phyloP scores from a whole-genome alignment of 2,329 filamentous ascomycete species.

The Colletotrichum paranaense region DNA sequence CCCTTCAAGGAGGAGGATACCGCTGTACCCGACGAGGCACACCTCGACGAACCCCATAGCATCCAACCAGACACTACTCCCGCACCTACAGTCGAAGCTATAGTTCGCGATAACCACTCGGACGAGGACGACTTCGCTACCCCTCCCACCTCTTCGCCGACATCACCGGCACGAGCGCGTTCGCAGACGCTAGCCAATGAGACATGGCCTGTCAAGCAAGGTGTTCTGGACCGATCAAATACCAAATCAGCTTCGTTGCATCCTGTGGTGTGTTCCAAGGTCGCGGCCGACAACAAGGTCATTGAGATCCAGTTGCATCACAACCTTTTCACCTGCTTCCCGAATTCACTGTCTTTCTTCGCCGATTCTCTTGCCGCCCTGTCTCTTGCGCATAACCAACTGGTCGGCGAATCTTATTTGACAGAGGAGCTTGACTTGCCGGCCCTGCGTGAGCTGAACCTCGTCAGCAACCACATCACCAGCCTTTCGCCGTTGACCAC shows the following conservation, averaged over 20 bases:
- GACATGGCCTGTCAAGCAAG: constrained; percentile 65
- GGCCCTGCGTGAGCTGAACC: constrained; percentile 79
- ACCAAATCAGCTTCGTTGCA: constrained; percentile 72
- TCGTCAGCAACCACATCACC: constrained; percentile 79
- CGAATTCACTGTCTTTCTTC: constrained; percentile 77
- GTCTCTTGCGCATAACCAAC: constrained; percentile 80
- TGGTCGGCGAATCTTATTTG: constrained; percentile 74
- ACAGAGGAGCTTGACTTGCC: constrained; percentile 75
- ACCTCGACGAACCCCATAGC: constrained; percentile 38
- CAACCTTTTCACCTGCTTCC: constrained; percentile 79
- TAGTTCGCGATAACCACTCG: constrained; percentile 58
- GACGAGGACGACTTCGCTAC: constrained; percentile 69
- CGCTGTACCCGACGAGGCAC: constrained; percentile 38
- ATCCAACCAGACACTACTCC: constrained; percentile 12
- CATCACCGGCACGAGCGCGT: constrained; percentile 60
- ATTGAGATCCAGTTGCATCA: constrained; percentile 77
- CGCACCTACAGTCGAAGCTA: constrained; percentile 38
- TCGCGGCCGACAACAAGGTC: constrained; percentile 63
- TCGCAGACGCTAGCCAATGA: constrained; percentile 60
- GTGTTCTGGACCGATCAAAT: constrained; percentile 76
- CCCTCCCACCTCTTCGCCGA: constrained; percentile 65
- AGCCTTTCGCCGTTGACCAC: constrained; percentile 74
- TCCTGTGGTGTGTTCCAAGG: constrained; percentile 65
- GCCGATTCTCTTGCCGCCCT: constrained; percentile 77
- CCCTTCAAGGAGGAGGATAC: constrained; percentile 47